Evolutionary conservation across 2,329 filamentous ascomycete genomes (phyloP).

Genomic region (Apiospora saccharicola): DNA sequence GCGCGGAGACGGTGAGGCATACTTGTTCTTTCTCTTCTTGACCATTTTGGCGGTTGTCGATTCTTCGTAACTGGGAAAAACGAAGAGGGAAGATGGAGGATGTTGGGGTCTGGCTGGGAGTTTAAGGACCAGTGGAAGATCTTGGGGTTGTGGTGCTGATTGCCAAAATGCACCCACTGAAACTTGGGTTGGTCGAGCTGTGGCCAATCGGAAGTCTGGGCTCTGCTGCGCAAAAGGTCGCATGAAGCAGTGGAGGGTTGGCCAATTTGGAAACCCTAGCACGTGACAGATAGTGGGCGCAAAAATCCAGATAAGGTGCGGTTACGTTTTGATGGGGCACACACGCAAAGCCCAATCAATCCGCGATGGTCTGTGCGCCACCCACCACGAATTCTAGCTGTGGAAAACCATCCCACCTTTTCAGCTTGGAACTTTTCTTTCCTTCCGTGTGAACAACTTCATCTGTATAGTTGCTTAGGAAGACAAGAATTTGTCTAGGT

Average conservation of each 20-base stretch:
- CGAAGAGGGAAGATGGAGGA: slow-evolving; percentile 19
- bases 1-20: slow-evolving; percentile 38
- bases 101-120: slow-evolving; percentile 3
- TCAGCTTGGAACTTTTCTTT: slow-evolving; percentile 17
- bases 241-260: slow-evolving; percentile 35
- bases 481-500: slow-evolving; percentile 70
- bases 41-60: slow-evolving; percentile 67
- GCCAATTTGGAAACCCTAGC: slow-evolving; percentile 38
- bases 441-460: slow-evolving; percentile 37
- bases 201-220: background rate
- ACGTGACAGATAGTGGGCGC: slow-evolving; percentile 28
- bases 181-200: background rate
- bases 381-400: slow-evolving; percentile 4
- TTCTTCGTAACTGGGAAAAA: slow-evolving; percentile 23
- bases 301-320: slow-evolving; percentile 8
- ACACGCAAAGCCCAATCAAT: slow-evolving; percentile 24
- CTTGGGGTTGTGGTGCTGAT: slow-evolving; percentile 18
- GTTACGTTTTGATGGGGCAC: slow-evolving; percentile 15
- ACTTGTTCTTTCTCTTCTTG: slow-evolving; percentile 77
- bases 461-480: slow-evolving; percentile 69
- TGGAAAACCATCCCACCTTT: slow-evolving; percentile 21
- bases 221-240: background rate
- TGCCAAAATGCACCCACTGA: slow-evolving; percentile 18
- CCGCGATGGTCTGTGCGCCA: slow-evolving; percentile 25
- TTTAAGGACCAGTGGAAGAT: slow-evolving; percentile 21